Percentiles rank a stretch among this genome's conserved stretches.
phyloP scores from a whole-genome alignment of 805 yeast species.

The Metahyphopichia silvanorum region DNA sequence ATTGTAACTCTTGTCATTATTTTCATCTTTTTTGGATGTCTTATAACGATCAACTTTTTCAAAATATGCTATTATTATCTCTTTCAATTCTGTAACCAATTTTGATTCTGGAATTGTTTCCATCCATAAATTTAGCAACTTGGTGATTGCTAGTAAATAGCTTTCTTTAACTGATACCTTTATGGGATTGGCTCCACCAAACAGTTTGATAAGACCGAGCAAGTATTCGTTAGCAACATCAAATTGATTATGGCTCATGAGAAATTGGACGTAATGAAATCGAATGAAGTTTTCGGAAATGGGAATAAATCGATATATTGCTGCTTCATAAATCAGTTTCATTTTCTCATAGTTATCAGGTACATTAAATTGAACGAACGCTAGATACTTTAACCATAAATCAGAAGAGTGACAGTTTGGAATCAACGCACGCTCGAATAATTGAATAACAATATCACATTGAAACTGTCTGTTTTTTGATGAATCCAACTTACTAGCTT shows the following conservation, averaged over 20 bases:
- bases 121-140: slow-evolving; percentile 10
- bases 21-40: slow-evolving; percentile 2
- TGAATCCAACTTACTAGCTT: slow-evolving; percentile 28
- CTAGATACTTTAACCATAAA: slow-evolving; percentile 67
- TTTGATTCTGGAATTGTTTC: slow-evolving; percentile 6
- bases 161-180: slow-evolving; percentile 12
- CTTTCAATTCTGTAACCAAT: slow-evolving; percentile 16
- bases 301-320: slow-evolving; percentile 40
- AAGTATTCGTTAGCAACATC: slow-evolving; percentile 24
- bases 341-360: slow-evolving; percentile 20
- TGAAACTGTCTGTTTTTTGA: slow-evolving; percentile 11
- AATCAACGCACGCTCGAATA: slow-evolving; percentile 72
- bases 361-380: slow-evolving; percentile 38
- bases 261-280: slow-evolving; percentile 20
- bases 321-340: slow-evolving; percentile 49
- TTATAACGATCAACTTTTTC: slow-evolving; percentile 13
- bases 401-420: slow-evolving; percentile 59
- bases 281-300: slow-evolving; percentile 21
- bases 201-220: slow-evolving; percentile 21
- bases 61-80: slow-evolving; percentile 14
- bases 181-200: slow-evolving; percentile 13
- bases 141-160: slow-evolving; percentile 12
- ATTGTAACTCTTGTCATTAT: slow-evolving; percentile 3
- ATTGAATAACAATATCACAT: slow-evolving; percentile 31
- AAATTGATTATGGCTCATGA: slow-evolving; percentile 13